Evolutionary conservation across 345 rosid genomes (phyloP).

Genomic region (Linum lewisii): DNA sequence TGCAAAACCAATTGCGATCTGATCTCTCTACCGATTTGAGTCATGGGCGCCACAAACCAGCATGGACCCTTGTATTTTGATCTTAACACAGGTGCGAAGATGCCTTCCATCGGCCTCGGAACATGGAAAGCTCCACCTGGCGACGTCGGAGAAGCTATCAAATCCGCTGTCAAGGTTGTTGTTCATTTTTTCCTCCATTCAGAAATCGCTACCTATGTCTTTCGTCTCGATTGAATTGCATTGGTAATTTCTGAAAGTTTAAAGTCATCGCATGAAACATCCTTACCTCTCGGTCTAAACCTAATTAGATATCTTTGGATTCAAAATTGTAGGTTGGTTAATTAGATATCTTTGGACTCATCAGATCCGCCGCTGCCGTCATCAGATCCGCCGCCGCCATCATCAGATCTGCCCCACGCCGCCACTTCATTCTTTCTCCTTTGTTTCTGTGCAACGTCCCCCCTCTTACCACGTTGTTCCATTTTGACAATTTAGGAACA

Average conservation of each 20-base stretch:
- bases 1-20: too few relatives aligned
- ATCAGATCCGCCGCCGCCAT: too few relatives aligned
- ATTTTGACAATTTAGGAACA: too few relatives aligned
- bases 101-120: slow-evolving; percentile 44
- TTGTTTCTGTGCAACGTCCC: too few relatives aligned
- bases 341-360: too few relatives aligned
- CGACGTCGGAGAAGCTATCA: slow-evolving; percentile 30
- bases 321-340: slow-evolving; percentile 36
- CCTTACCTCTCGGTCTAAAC: not conserved
- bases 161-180: slow-evolving; percentile 36
- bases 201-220: not conserved
- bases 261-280: not conserved
- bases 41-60: slow-evolving; percentile 20
- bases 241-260: not conserved
- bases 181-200: too few relatives aligned
- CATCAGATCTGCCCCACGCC: too few relatives aligned
- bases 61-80: slow-evolving; percentile 25
- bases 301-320: not conserved
- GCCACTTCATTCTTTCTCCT: too few relatives aligned
- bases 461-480: too few relatives aligned
- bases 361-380: too few relatives aligned
- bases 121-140: slow-evolving; percentile 50
- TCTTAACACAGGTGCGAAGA: slow-evolving; percentile 42
- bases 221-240: not conserved
- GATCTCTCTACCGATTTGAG: not conserved